Evolutionary conservation across 2,329 filamentous ascomycete species (phyloP).

Genomic region (Lasiodiplodia citricola): DNA sequence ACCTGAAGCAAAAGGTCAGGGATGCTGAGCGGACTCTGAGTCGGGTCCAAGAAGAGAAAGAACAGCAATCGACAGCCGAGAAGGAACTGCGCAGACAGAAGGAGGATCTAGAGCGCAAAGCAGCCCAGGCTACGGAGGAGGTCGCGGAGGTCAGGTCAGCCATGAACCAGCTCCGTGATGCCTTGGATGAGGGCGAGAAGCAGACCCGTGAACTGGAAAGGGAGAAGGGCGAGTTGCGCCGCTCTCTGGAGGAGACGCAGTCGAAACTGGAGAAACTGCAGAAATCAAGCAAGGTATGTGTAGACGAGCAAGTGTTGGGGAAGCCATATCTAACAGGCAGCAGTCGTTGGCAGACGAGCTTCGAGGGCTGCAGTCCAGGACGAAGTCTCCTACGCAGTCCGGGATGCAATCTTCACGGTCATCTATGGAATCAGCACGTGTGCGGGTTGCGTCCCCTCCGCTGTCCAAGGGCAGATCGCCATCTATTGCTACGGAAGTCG

Average conservation of each 20-base stretch:
- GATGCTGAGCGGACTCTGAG: constrained; percentile 82
- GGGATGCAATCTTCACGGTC: constrained; percentile 61
- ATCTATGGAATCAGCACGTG: constrained; percentile 61
- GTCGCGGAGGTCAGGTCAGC: constrained; percentile 75
- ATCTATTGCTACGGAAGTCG: constrained; percentile 33
- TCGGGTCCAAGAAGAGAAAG: constrained; percentile 72
- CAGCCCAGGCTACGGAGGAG: constrained; percentile 73
- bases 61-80: constrained; percentile 76
- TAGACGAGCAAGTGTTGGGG: no score
- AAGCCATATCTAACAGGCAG: constrained; percentile 30
- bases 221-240: constrained; percentile 76
- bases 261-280: constrained; percentile 78
- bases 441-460: constrained; percentile 53
- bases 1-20: constrained; percentile 76
- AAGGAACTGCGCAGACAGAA: constrained; percentile 75
- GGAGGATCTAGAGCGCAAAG: constrained; percentile 75
- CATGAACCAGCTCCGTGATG: constrained; percentile 76
- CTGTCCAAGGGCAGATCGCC: constrained; percentile 44
- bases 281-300: constrained; percentile 64
- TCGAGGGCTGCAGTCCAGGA: constrained; percentile 52
- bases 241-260: constrained; percentile 78
- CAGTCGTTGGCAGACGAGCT: constrained; percentile 64
- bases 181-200: constrained; percentile 85
- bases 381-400: constrained; percentile 45
- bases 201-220: constrained; percentile 84